These are phyloP conservation scores for Pilatotrama ljubarskyi DNA, from an alignment of 768 basidiomycete genomes.

Conservation along the genomic window DNA sequence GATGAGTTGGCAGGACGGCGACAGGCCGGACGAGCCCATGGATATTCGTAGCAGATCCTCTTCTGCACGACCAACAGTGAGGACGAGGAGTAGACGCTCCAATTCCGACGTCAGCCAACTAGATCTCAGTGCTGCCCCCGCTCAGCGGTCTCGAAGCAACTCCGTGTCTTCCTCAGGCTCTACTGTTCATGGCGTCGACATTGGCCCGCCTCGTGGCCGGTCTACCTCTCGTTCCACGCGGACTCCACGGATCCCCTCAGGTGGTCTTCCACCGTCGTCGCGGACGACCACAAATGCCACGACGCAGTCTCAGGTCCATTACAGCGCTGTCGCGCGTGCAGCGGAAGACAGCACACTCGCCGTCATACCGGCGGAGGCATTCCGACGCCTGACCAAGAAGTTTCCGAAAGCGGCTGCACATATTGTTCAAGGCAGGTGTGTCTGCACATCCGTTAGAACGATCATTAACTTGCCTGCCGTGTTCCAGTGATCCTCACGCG, in stretches of 20 bases:
- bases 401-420: constrained; percentile 97
- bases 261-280: neutral
- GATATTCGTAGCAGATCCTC: constrained; percentile 20
- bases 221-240: constrained; percentile 15
- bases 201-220: constrained; percentile 28
- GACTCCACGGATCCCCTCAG: constrained; percentile 9
- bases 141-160: constrained; percentile 43
- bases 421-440: constrained; percentile 78
- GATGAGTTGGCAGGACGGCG: constrained; percentile 86
- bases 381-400: constrained; percentile 89
- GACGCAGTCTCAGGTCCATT: constrained; percentile 39
- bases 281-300: constrained; percentile 2
- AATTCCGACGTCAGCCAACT: constrained; percentile 69
- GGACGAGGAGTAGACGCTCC: constrained; percentile 36
- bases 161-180: constrained; percentile 71
- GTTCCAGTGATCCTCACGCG: constrained; percentile 82
- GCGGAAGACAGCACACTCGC: constrained; percentile 93
- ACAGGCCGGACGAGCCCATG: constrained; percentile 23
- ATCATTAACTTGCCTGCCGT: neutral
- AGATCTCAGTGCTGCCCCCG: constrained; percentile 41
- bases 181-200: constrained; percentile 56
- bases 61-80: constrained; percentile 9
- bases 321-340: constrained; percentile 88
- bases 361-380: constrained; percentile 98
- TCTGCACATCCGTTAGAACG: neutral